Evolutionary conservation across 306 rosid genomes (phyloP).

Genomic region (Leucaena leucocephala): DNA sequence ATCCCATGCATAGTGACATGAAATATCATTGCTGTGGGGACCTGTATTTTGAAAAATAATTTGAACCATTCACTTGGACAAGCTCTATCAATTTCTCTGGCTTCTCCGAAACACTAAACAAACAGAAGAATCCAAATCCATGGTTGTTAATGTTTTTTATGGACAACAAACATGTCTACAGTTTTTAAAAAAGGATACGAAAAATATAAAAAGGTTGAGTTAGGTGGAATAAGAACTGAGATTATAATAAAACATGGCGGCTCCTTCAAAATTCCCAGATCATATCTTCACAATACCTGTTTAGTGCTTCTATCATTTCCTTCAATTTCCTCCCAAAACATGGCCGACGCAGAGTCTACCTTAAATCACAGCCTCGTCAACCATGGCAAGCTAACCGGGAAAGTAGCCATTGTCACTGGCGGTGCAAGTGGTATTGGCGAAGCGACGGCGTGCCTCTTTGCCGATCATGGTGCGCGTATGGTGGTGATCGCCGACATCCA

Average conservation of each 20-base stretch:
- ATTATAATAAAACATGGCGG: too few species aligned
- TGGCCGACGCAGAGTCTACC: neutral
- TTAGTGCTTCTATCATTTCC: neutral
- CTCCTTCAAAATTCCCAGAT: neutral
- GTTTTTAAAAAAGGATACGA: too few species aligned
- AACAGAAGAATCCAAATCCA: neutral
- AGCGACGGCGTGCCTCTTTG: constrained; percentile 52
- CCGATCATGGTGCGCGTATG: constrained; percentile 45
- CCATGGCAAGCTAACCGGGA: constrained; percentile 44
- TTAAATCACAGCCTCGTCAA: neutral
- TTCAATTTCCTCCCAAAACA: neutral
- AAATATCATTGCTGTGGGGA: neutral
- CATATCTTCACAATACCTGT: neutral
- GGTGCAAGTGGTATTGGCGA: constrained; percentile 75
- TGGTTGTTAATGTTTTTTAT: neutral
- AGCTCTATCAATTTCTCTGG: neutral
- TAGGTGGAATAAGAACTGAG: too few species aligned
- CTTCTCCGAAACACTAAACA: neutral
- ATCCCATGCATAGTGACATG: too few species aligned
- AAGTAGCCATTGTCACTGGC: constrained; percentile 62
- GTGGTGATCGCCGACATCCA: constrained; percentile 63
- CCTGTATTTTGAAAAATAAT: neutral
- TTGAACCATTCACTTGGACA: neutral
- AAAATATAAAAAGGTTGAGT: too few species aligned
- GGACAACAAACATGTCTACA: neutral